A percentile compares a stretch with the other conserved stretches of the same genome.
Evolutionary conservation across 805 yeast species (phyloP).

Genomic region (Wickerhamomyces queroliae): DNA sequence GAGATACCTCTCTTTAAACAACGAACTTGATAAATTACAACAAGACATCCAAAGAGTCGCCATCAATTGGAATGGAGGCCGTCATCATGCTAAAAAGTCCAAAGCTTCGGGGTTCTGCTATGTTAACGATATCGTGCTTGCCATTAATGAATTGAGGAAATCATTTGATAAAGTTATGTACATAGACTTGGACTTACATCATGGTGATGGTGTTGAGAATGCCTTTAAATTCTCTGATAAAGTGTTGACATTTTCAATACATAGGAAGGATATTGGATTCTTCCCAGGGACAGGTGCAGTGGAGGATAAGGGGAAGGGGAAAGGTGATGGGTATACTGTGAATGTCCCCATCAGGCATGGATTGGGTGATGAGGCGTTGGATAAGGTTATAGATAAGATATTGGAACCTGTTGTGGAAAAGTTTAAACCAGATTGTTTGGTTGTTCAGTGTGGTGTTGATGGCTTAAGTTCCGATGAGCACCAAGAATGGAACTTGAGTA

Average conservation of each 20-base stretch:
- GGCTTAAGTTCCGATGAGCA: slow-evolving; percentile 62
- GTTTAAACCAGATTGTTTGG: slow-evolving; percentile 45
- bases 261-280: slow-evolving; percentile 59
- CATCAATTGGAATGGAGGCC: slow-evolving; percentile 75
- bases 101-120: slow-evolving; percentile 70
- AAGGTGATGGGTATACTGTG: slow-evolving; percentile 31
- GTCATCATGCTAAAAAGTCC: slow-evolving; percentile 58
- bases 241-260: slow-evolving; percentile 59
- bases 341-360: slow-evolving; percentile 60
- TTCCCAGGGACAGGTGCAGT: slow-evolving; percentile 66
- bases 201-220: slow-evolving; percentile 73
- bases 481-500: slow-evolving; percentile 64
- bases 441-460: slow-evolving; percentile 71
- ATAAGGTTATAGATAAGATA: slow-evolving; percentile 31
- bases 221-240: slow-evolving; percentile 53
- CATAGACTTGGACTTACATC: slow-evolving; percentile 71
- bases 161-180: slow-evolving; percentile 45
- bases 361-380: slow-evolving; percentile 38
- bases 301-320: slow-evolving; percentile 30
- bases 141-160: slow-evolving; percentile 45
- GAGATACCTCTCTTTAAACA: slow-evolving; percentile 21
- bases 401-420: slow-evolving; percentile 34
- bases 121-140: slow-evolving; percentile 60
- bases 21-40: slow-evolving; percentile 2
- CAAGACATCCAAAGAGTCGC: slow-evolving; percentile 30